Evolutionary conservation across 108 stramenopile species (phyloP).

Genomic region (Epithemia pelagica): DNA sequence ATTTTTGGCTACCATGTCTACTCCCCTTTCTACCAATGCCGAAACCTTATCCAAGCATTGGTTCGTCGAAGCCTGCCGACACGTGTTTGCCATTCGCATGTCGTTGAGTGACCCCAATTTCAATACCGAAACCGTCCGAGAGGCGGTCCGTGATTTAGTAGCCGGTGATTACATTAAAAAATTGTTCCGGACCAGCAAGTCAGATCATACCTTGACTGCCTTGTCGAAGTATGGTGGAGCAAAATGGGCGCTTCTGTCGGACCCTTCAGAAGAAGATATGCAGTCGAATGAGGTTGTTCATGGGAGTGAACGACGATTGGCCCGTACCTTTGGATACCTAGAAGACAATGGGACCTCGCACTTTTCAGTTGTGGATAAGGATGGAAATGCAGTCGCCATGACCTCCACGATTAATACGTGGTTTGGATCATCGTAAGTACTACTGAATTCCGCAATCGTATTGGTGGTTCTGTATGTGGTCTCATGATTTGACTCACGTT

Average conservation of each 20-base stretch:
- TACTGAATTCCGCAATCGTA: neutral
- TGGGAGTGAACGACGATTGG: conserved; percentile 21
- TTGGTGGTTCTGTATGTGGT: too few species aligned
- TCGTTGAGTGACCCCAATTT: conserved; percentile 71
- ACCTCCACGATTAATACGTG: conserved; percentile 66
- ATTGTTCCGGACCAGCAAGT: conserved; percentile 25
- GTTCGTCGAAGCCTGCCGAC: conserved; percentile 61
- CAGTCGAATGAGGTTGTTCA: conserved; percentile 42
- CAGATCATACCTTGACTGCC: conserved; percentile 32
- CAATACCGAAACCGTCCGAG: conserved; percentile 13
- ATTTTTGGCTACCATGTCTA: conserved; percentile 48
- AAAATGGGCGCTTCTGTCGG: conserved; percentile 62
- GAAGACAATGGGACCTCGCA: conserved; percentile 79
- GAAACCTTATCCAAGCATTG: conserved; percentile 64
- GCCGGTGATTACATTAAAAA: conserved; percentile 48
- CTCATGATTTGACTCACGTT: too few species aligned
- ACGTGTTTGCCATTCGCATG: conserved; percentile 84
- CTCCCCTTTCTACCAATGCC: conserved; percentile 33
- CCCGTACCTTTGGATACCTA: conserved; percentile 53
- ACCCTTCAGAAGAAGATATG: conserved; percentile 30
- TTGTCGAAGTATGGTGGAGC: conserved; percentile 51
- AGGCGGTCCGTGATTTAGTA: conserved; percentile 52
- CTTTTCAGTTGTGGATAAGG: conserved; percentile 67
- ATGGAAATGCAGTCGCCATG: conserved; percentile 67
- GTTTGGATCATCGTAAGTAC: conserved; percentile 33